A percentile compares a stretch with the other conserved stretches of the same genome.
Evolutionary conservation across 345 rosid genomes (phyloP).

Genomic region (Arabis hirsuta): DNA sequence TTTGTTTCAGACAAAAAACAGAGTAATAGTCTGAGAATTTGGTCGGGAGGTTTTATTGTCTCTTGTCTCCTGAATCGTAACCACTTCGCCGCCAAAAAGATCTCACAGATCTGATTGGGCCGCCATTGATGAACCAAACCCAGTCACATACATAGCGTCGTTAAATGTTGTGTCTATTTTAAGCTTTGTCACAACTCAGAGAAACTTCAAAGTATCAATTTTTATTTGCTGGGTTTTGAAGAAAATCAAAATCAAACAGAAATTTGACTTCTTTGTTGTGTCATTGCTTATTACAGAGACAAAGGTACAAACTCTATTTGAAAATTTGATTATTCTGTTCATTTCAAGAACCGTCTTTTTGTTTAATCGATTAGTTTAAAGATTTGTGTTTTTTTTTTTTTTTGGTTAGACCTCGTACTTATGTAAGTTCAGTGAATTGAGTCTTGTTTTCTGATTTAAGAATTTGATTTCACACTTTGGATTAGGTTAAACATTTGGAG

Average conservation of each 20-base stretch:
- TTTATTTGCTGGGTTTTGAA: conserved; percentile 27
- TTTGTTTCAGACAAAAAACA: conserved; percentile 31
- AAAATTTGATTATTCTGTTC: conserved; percentile 46
- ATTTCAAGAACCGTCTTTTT: conserved; percentile 39
- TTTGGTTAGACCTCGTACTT: conserved; percentile 33
- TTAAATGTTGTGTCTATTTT: conserved; percentile 40
- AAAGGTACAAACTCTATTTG: conserved; percentile 50
- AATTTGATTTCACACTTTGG: conserved; percentile 31
- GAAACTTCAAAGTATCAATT: conserved; percentile 3
- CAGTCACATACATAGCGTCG: conserved; percentile 24
- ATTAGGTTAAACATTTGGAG: conserved; percentile 43
- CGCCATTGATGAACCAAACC: conserved; percentile 35
- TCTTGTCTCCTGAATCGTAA: conserved; percentile 40
- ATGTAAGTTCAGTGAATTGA: conserved; percentile 42
- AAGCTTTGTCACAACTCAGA: conserved; percentile 30
- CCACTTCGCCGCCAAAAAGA: conserved; percentile 43
- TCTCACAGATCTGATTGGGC: conserved; percentile 39
- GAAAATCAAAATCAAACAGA: conserved; percentile 25
- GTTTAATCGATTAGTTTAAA: conserved; percentile 34
- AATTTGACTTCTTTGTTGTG: conserved; percentile 37
- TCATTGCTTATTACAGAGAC: conserved; percentile 62
- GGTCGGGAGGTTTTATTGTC: conserved; percentile 42
- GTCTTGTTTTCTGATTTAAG: conserved; percentile 29
- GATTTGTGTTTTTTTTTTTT: not conserved
- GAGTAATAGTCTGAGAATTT: conserved; percentile 36